phyloP scores from a whole-genome alignment of 2,329 filamentous ascomycete species.

The Capronia americana region DNA sequence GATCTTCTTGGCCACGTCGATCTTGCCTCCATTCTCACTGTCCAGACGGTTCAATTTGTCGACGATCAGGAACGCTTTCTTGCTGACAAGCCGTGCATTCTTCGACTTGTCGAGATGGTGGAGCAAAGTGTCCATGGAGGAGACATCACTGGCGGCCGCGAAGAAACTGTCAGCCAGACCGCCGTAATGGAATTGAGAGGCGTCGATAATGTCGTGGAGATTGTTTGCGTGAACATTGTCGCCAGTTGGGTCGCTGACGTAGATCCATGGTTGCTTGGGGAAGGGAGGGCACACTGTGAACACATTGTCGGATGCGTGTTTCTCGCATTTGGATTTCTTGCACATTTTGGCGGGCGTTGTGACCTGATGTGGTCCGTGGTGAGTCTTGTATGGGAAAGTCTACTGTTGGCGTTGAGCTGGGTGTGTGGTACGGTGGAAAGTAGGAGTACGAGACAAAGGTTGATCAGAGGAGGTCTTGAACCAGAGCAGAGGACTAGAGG shows the following conservation, averaged over 20 bases:
- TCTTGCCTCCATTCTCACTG: conserved; percentile 21
- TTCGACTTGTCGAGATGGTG: conserved; percentile 14
- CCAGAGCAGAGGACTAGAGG: background rate
- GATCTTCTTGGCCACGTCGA: conserved; percentile 23
- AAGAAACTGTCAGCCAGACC: background rate
- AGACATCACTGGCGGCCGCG: background rate
- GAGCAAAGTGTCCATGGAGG: conserved; percentile 12
- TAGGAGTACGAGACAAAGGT: background rate
- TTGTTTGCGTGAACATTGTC: conserved; percentile 23
- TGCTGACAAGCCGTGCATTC: conserved; percentile 7
- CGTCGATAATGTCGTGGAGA: conserved; percentile 31
- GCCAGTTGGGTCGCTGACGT: conserved; percentile 34
- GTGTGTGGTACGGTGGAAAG: background rate
- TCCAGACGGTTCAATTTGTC: conserved; percentile 23
- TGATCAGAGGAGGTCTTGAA: background rate
- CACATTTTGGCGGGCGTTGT: conserved; percentile 21
- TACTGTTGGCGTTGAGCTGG: conserved; percentile 7
- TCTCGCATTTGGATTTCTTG: conserved; percentile 15
- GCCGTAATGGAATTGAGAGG: conserved; percentile 4
- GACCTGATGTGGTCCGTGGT: background rate
- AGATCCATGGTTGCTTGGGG: conserved; percentile 35
- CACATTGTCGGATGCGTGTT: conserved; percentile 9
- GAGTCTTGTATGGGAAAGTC: background rate
- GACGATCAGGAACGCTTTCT: conserved; percentile 25
- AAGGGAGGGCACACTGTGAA: conserved; percentile 11